phyloP scores from a whole-genome alignment of 108 stramenopile species.

The Fistulifera pelliculosa region DNA sequence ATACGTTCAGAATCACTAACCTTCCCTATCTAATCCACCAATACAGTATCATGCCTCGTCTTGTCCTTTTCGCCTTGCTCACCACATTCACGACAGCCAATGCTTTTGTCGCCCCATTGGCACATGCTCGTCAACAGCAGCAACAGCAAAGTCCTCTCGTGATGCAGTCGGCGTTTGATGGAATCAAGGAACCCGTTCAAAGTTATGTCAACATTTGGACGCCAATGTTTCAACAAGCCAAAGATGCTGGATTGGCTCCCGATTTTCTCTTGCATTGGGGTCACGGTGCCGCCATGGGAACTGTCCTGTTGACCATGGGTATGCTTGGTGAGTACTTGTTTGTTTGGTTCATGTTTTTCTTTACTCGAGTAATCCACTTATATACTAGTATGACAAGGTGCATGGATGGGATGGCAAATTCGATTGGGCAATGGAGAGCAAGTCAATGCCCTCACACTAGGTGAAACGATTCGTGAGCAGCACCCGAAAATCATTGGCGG shows the following conservation, averaged over 20 bases:
- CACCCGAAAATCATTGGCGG: slow-evolving; percentile 37
- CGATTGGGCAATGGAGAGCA: slow-evolving; percentile 36
- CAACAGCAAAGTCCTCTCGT: neutral
- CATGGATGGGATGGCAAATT: slow-evolving; percentile 38
- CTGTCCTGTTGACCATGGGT: slow-evolving; percentile 33
- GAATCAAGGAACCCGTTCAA: slow-evolving; percentile 27
- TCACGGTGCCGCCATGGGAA: slow-evolving; percentile 33
- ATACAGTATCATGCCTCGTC: no score
- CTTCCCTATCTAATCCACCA: no score
- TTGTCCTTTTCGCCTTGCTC: no score
- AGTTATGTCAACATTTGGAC: slow-evolving; percentile 34
- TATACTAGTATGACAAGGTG: neutral
- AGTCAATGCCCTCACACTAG: slow-evolving; percentile 29
- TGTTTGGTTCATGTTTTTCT: neutral
- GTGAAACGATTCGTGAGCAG: slow-evolving; percentile 39
- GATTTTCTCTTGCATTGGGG: slow-evolving; percentile 37
- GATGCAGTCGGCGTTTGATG: slow-evolving; percentile 22
- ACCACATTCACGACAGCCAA: no score
- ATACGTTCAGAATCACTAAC: no score
- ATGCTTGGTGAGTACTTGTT: slow-evolving; percentile 4
- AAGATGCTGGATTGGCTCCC: slow-evolving; percentile 25
- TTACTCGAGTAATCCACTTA: neutral
- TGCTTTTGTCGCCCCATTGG: no score
- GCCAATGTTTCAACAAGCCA: slow-evolving; percentile 27
- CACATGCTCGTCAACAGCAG: no score